Evolutionary conservation across 2,329 filamentous ascomycete species (phyloP).

Genomic region (Nothophaeocryptopus gaeumannii): DNA sequence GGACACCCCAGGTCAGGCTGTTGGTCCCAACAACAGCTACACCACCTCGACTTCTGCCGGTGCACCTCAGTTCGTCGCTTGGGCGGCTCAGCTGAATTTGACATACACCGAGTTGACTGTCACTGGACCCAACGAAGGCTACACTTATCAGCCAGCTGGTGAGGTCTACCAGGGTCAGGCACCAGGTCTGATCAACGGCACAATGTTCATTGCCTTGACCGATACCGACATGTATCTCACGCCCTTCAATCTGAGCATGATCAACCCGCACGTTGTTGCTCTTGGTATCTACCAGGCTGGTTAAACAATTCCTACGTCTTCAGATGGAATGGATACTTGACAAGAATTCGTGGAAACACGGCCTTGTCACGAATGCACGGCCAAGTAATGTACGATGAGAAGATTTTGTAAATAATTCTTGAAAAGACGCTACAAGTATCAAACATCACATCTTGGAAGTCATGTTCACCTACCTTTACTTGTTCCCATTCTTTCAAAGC

Average conservation of each 20-base stretch:
- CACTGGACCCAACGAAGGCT: conserved; percentile 61
- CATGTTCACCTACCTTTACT: no score
- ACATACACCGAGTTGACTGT: conserved; percentile 59
- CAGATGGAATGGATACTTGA: not conserved
- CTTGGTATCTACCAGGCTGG: conserved; percentile 75
- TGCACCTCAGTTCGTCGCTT: conserved; percentile 65
- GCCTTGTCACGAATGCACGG: no score
- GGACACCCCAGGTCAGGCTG: conserved; percentile 64
- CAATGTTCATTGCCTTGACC: conserved; percentile 75
- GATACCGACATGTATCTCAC: conserved; percentile 67
- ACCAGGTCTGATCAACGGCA: conserved; percentile 66
- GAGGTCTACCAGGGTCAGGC: conserved; percentile 63
- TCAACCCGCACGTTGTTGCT: conserved; percentile 75
- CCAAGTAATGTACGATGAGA: no score
- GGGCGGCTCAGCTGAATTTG: conserved; percentile 68
- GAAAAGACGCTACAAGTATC: no score
- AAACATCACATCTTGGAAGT: no score
- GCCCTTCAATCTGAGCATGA: conserved; percentile 69
- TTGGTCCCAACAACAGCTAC: conserved; percentile 83
- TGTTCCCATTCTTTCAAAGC: no score
- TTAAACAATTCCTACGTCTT: conserved; percentile 36
- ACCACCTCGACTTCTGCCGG: conserved; percentile 60
- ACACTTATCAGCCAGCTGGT: conserved; percentile 69
- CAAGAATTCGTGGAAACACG: no score
- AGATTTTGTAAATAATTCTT: no score